Conservation (phyloP, 139 green algal genomes). For the Penium margaritaceum region DNA sequence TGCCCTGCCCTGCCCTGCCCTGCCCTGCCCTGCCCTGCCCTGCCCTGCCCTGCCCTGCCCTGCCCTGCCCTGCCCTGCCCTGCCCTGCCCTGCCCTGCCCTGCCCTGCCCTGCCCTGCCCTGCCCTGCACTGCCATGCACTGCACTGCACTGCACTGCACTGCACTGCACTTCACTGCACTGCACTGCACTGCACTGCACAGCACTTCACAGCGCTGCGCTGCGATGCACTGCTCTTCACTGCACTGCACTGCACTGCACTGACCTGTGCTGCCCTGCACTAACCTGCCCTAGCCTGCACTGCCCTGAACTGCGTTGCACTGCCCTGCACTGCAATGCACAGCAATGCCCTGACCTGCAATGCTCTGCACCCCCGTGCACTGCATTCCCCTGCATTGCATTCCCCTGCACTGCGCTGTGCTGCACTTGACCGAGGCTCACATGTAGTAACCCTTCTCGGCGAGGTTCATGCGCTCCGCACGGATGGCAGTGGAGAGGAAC, state of each 20-base stretch:
- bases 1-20: no score
- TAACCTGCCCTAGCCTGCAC: background rate
- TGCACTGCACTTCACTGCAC: background rate
- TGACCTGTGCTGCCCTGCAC: background rate
- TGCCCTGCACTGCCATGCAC: background rate
- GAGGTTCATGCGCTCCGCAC: conserved; percentile 14
- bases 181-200: background rate
- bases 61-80: background rate
- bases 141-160: background rate
- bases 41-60: background rate
- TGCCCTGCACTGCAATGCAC: background rate
- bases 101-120: background rate
- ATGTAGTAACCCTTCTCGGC: conserved; percentile 31
- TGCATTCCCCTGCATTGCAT: background rate
- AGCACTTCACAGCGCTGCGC: no score
- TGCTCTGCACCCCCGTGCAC: background rate
- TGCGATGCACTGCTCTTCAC: no score
- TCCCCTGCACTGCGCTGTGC: background rate
- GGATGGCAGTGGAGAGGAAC: conserved; percentile 31
- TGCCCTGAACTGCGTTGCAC: background rate
- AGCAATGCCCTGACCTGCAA: background rate
- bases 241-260: no score
- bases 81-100: background rate
- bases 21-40: background rate
- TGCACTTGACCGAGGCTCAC: conserved; percentile 2